Conservation (phyloP, 768 basidiomycete species). For the Tulasnella calospora region DNA sequence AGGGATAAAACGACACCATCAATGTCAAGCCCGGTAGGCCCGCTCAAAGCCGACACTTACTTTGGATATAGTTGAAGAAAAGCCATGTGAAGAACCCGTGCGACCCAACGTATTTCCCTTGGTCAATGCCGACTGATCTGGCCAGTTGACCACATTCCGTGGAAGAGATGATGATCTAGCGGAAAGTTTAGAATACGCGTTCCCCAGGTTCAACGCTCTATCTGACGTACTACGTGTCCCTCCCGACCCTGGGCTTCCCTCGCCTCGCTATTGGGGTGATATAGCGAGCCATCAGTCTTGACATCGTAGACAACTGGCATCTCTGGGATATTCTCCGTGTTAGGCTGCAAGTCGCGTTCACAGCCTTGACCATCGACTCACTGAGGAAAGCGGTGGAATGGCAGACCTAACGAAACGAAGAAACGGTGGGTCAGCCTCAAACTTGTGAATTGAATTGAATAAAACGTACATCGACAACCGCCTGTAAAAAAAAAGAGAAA, state of each 20-base stretch:
- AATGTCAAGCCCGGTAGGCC: too few relatives aligned
- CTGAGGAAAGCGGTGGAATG: not conserved
- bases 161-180: not conserved
- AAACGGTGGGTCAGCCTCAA: not conserved
- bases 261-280: not conserved
- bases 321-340: not conserved
- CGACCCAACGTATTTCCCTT: not conserved
- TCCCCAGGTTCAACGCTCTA: not conserved
- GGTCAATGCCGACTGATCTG: not conserved
- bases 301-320: not conserved
- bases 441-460: not conserved
- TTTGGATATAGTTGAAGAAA: not conserved
- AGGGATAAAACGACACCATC: too few relatives aligned
- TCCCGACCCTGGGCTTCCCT: not conserved
- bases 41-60: not conserved
- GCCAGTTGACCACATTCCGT: not conserved
- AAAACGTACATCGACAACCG: not conserved
- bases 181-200: not conserved
- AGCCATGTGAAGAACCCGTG: not conserved
- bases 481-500: not conserved
- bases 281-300: not conserved
- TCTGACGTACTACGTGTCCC: not conserved
- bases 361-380: not conserved
- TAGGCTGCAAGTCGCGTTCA: not conserved
- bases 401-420: not conserved